phyloP scores from a whole-genome alignment of 73 alveolate genomes.

The Uronychia setigera region DNA sequence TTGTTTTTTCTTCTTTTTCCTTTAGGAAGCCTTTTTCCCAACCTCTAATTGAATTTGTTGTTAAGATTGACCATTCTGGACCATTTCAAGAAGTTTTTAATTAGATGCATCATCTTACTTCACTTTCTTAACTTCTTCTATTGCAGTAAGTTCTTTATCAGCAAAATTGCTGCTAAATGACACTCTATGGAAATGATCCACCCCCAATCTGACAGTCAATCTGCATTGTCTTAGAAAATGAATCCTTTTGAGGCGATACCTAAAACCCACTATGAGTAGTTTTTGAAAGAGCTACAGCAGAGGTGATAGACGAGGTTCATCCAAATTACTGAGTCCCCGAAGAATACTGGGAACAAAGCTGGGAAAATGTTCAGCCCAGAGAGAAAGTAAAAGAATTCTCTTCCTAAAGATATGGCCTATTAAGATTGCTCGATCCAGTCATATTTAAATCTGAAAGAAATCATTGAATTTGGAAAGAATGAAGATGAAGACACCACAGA shows the following conservation, averaged over 20 bases:
- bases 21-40: neutral
- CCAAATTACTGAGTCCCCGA: no score
- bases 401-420: neutral
- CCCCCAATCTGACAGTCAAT: no score
- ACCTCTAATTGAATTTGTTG: no score
- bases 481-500: neutral
- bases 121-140: no score
- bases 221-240: no score
- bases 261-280: neutral
- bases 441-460: neutral
- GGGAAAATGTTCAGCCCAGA: constrained; percentile 1
- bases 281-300: neutral
- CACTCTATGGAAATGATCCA: no score
- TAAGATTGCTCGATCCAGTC: neutral
- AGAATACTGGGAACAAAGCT: no score
- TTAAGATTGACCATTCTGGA: no score
- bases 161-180: no score
- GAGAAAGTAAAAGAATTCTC: neutral
- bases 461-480: neutral
- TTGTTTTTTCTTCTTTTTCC: neutral
- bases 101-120: no score
- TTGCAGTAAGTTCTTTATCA: no score
- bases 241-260: neutral
- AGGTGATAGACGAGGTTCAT: neutral
- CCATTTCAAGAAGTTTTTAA: no score